Evolutionary conservation across 805 yeast species (phyloP).

Genomic region (Kodamaea jinghongensis): DNA sequence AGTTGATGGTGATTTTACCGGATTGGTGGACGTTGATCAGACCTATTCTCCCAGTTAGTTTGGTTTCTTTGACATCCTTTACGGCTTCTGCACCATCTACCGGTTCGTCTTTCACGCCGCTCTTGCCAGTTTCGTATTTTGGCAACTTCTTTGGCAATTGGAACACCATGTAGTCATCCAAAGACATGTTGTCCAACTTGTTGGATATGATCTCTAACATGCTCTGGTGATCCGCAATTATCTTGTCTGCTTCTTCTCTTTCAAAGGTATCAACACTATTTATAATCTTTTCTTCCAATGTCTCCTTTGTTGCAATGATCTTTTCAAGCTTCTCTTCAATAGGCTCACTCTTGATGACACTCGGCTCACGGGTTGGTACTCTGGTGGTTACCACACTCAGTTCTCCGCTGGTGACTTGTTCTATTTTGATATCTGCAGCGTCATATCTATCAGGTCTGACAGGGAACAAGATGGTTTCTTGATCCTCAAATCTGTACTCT

Average conservation of each 20-base stretch:
- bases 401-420: conserved; percentile 8
- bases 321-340: conserved; percentile 26
- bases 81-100: conserved; percentile 1
- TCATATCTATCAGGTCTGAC: conserved; percentile 62
- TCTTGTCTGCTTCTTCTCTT: conserved; percentile 28
- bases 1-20: conserved; percentile 71
- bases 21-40: conserved; percentile 74
- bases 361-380: conserved; percentile 14
- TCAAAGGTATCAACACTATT: conserved; percentile 29
- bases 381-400: conserved; percentile 5
- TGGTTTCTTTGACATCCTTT: background rate
- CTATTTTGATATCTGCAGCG: conserved; percentile 27
- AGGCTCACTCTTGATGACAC: conserved; percentile 29
- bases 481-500: conserved; percentile 50
- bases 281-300: conserved; percentile 27
- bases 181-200: conserved; percentile 17
- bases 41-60: conserved; percentile 61
- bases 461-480: conserved; percentile 62
- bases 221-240: conserved; percentile 29
- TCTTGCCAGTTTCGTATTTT: conserved; percentile 20
- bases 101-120: conserved; percentile 7
- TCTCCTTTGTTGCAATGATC: conserved; percentile 25
- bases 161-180: conserved; percentile 33
- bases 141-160: conserved; percentile 52
- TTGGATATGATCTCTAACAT: conserved; percentile 27